Evolutionary conservation across 1,139 yeast species (phyloP).

Genomic region (Magnusiomyces ingens): DNA sequence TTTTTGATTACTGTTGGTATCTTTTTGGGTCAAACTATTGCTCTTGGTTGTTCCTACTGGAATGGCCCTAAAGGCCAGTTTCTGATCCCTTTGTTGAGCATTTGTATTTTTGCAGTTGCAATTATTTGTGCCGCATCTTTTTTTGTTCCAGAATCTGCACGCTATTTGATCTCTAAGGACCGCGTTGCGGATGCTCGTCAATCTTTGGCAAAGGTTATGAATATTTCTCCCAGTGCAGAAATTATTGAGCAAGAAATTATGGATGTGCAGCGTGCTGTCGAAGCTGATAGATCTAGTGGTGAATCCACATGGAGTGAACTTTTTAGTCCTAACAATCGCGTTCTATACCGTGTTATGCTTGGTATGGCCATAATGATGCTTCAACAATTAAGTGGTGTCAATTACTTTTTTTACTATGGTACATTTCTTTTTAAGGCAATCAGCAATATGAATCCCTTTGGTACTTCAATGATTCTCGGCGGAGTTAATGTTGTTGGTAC

Average conservation of each 20-base stretch:
- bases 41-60: slow-evolving; percentile 52
- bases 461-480: slow-evolving; percentile 72
- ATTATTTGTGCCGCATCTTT: slow-evolving; percentile 20
- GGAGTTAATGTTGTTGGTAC: slow-evolving; percentile 73
- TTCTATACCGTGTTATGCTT: slow-evolving; percentile 55
- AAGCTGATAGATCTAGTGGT: slow-evolving; percentile 57
- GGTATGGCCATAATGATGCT: slow-evolving; percentile 62
- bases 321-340: slow-evolving; percentile 58
- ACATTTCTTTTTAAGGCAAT: slow-evolving; percentile 71
- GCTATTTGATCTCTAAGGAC: slow-evolving; percentile 54
- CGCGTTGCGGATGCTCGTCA: slow-evolving; percentile 52
- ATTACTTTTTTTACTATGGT: slow-evolving; percentile 78
- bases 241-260: slow-evolving; percentile 53
- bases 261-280: slow-evolving; percentile 55
- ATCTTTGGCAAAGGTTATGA: slow-evolving; percentile 57
- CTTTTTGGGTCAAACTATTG: slow-evolving; percentile 59
- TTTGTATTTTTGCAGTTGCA: slow-evolving; percentile 42
- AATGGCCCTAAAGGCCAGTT: slow-evolving; percentile 48
- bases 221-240: slow-evolving; percentile 53
- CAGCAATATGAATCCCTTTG: slow-evolving; percentile 56
- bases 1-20: slow-evolving; percentile 64
- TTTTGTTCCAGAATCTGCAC: slow-evolving; percentile 65
- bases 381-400: slow-evolving; percentile 76
- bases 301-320: slow-evolving; percentile 64
- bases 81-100: slow-evolving; percentile 50